phyloP scores from a whole-genome alignment of 306 rosid species.

The Glycine tomentella region DNA sequence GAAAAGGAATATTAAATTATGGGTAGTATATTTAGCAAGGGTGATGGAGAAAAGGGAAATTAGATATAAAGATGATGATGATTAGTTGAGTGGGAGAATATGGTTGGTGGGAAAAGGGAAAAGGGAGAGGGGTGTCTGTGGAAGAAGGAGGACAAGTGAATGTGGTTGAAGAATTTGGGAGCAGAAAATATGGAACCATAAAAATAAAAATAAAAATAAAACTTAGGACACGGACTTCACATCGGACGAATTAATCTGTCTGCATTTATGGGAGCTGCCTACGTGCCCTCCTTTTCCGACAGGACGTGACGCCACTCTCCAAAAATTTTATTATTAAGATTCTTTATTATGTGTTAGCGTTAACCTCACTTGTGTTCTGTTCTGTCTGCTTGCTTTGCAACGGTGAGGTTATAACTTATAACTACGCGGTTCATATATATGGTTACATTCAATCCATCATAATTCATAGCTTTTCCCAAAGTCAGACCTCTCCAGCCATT shows the following conservation, averaged over 20 bases:
- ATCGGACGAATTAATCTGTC: constrained; percentile 56
- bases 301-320: constrained; percentile 45
- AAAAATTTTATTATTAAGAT: background rate
- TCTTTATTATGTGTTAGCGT: background rate
- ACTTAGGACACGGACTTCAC: constrained; percentile 50
- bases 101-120: constrained; percentile 45
- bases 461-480: background rate
- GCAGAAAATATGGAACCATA: constrained; percentile 13
- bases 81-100: background rate
- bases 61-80: background rate
- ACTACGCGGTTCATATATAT: background rate
- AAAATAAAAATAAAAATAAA: background rate
- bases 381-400: background rate
- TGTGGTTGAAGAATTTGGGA: constrained; percentile 33
- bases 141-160: constrained; percentile 26
- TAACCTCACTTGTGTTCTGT: background rate
- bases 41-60: background rate
- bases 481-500: background rate
- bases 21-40: background rate
- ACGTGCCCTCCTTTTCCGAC: constrained; percentile 73
- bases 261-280: constrained; percentile 67
- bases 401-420: too few relatives aligned
- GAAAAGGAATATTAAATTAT: background rate
- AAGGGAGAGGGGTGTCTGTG: constrained; percentile 27
- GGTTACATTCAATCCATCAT: background rate